Conservation (phyloP, 495 filamentous ascomycete genomes). For the Xylona heveae region DNA sequence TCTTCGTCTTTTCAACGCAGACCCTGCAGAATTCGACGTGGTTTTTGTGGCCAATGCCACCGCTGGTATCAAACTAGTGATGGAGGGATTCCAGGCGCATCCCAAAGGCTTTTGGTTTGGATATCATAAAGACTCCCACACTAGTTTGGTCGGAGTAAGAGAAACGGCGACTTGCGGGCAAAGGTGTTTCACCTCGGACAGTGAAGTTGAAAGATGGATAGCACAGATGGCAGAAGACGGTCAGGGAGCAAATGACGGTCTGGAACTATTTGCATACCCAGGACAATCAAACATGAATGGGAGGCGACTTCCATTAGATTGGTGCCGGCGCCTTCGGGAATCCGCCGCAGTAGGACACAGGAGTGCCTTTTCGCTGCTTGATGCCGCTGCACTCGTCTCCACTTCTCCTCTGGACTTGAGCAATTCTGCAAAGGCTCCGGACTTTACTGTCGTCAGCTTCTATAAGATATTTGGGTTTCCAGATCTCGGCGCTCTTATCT, state of each 20-base stretch:
- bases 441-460: constrained; percentile 51
- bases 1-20: constrained; percentile 39
- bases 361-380: constrained; percentile 42
- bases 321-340: constrained; percentile 30
- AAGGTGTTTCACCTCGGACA: constrained; percentile 40
- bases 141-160: constrained; percentile 47
- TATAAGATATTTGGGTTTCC: constrained; percentile 77
- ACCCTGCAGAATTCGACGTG: constrained; percentile 41
- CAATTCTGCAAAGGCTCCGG: constrained; percentile 36
- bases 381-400: constrained; percentile 51
- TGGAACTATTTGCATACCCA: constrained; percentile 53
- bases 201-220: constrained; percentile 48
- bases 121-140: constrained; percentile 56
- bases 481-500: constrained; percentile 48
- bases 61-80: constrained; percentile 47
- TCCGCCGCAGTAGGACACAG: constrained; percentile 16
- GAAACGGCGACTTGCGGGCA: constrained; percentile 33
- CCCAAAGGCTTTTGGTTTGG: constrained; percentile 40
- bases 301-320: constrained; percentile 37
- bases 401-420: constrained; percentile 41
- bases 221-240: constrained; percentile 11
- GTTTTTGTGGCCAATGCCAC: constrained; percentile 51
- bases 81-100: constrained; percentile 31
- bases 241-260: constrained; percentile 5
- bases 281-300: constrained; percentile 69